Percentiles rank a stretch among this genome's conserved stretches.
Conservation (phyloP, 495 filamentous ascomycete genomes). For the Penicillium pulvis region DNA sequence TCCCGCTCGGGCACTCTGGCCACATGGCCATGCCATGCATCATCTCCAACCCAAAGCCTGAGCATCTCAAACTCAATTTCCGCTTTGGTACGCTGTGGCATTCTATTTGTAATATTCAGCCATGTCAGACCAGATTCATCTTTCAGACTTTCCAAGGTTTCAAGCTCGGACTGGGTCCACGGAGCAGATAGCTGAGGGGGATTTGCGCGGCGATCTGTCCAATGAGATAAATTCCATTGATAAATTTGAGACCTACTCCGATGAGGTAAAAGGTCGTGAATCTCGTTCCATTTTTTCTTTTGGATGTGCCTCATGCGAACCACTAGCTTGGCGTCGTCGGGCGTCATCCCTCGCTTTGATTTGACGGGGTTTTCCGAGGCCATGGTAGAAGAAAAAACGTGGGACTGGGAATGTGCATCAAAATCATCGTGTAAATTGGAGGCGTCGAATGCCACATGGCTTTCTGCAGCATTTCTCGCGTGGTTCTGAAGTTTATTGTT, state of each 20-base stretch:
- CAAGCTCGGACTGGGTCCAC: slow-evolving; percentile 38
- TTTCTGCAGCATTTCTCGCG: slow-evolving; percentile 53
- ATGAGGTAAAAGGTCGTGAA: slow-evolving; percentile 32
- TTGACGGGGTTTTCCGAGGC: slow-evolving; percentile 21
- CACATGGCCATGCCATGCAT: slow-evolving; percentile 15
- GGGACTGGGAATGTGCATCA: slow-evolving; percentile 9
- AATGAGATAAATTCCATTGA: slow-evolving; percentile 36
- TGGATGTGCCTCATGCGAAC: slow-evolving; percentile 36
- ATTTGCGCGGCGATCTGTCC: slow-evolving; percentile 34
- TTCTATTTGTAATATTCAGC: slow-evolving; percentile 28
- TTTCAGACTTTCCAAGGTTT: slow-evolving; percentile 31
- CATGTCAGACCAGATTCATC: slow-evolving; percentile 36
- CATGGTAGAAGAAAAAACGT: neutral
- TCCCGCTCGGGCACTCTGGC: neutral
- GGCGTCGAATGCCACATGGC: slow-evolving; percentile 31
- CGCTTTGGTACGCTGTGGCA: slow-evolving; percentile 34
- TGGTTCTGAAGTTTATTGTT: slow-evolving; percentile 5
- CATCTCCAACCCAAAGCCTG: slow-evolving; percentile 37
- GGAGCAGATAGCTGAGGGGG: slow-evolving; percentile 34
- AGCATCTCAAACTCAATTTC: slow-evolving; percentile 46
- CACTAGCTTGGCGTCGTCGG: slow-evolving; percentile 39
- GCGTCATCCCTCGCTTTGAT: slow-evolving; percentile 22
- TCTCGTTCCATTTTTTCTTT: slow-evolving; percentile 34
- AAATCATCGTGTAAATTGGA: slow-evolving; percentile 10
- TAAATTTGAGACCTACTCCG: slow-evolving; percentile 21